Conservation (phyloP, 345 rosid species). For the Leavenworthia alabamica region DNA sequence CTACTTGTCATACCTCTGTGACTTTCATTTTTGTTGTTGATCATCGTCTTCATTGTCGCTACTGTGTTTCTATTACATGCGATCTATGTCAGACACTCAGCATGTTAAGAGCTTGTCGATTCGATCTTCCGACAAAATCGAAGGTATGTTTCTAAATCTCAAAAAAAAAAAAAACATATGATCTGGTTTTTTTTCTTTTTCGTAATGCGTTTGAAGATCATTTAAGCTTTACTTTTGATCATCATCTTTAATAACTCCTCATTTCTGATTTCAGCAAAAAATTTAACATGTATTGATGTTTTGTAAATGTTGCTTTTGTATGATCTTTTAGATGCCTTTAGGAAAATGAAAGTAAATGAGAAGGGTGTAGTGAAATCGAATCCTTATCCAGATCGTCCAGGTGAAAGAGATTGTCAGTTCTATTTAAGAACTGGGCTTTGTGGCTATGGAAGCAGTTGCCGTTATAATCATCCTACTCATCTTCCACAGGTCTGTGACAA, state of each 20-base stretch:
- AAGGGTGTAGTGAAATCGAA: no score
- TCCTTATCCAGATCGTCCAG: slow-evolving; percentile 69
- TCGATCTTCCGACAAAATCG: slow-evolving; percentile 46
- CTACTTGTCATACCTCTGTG: not conserved
- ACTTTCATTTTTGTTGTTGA: not conserved
- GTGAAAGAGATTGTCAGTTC: slow-evolving; percentile 60
- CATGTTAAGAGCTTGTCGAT: slow-evolving; percentile 51
- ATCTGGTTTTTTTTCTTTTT: not conserved
- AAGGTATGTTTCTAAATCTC: slow-evolving; percentile 29
- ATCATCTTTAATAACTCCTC: no score
- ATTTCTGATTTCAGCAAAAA: no score
- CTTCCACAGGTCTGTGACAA: slow-evolving; percentile 34
- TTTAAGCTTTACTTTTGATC: slow-evolving; percentile 8
- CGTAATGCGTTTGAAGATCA: not conserved
- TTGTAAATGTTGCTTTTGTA: not conserved
- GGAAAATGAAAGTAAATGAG: slow-evolving; percentile 50
- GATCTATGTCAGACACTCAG: slow-evolving; percentile 63
- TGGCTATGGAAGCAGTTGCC: slow-evolving; percentile 66
- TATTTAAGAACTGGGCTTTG: slow-evolving; percentile 63
- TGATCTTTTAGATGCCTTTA: slow-evolving; percentile 38
- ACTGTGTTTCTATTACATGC: not conserved
- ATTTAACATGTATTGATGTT: no score
- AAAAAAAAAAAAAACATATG: slow-evolving; percentile 12
- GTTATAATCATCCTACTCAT: slow-evolving; percentile 61
- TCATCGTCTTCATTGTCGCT: slow-evolving; percentile 19